Base-by-base conservation (phyloP, 331 rosid genomes). In the Dryas integrifolia region DNA sequence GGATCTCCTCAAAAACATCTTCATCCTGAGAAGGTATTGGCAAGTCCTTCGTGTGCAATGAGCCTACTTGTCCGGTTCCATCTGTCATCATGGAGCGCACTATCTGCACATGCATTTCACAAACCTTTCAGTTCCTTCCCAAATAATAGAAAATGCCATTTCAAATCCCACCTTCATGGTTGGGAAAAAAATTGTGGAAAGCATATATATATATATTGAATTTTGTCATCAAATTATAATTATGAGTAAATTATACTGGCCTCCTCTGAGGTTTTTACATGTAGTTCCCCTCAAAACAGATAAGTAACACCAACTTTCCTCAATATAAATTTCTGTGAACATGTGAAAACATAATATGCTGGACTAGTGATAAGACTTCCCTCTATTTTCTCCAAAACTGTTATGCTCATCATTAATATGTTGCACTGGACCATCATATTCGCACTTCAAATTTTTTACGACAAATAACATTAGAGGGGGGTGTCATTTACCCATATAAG, bases 51-150 rank as follows among this genome's bases (percentile, higher is more conserved):
- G 68, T 16, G 10, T 60, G 51, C 56, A 79, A 77, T 49, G 80
- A 76, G 75, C 81, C 86, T 74, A 83, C 72, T 84, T 84, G 91
- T 71, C 72, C 83, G 16, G 83, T 85, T 83, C 93, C 93, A 63
- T 88, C 92, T 24, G 50, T 44, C 88, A 93, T 72, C 70, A 70
- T 77, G 57, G 94, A 85, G 74, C 92, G 87, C 70, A 93, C 87
- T 9, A 66, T 79, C 98, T 93, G 90, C 87, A 82, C 24, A 76
- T 70, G 26, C 78, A 80, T 76, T 58, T 43, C 72, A 57, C 73
- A 56, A 57, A 45, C 38, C 9, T 6, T 9, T 66, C 69, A 57
- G 56, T 53, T 58, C 56, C 62, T 40, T 14, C 38, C 50, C 1
- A 61, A 58, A 62, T 15, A 14, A 63, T 0, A 9, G 49, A 58